These are phyloP conservation scores for Edaphochlamys debaryana DNA, from an alignment of 139 green algal species.

Conservation along the genomic window DNA sequence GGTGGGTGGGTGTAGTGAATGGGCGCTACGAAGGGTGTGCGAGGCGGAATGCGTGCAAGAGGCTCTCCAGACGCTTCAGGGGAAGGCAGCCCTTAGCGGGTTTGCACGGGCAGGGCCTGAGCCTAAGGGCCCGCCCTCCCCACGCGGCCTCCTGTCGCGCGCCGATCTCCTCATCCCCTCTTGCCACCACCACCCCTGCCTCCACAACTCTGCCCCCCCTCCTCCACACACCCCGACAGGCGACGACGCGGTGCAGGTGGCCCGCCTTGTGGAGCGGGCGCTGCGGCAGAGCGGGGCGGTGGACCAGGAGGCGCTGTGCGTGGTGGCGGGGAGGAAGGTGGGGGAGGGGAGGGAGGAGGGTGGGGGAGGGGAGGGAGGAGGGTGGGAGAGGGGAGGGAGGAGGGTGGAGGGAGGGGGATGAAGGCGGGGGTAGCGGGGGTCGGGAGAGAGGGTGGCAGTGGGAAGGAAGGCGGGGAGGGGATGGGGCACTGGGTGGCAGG, in stretches of 20 bases:
- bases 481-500: no score
- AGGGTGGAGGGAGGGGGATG: no score
- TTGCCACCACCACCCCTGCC: no score
- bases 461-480: background rate
- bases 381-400: constrained; percentile 45
- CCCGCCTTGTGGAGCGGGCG: constrained; percentile 76
- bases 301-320: constrained; percentile 90
- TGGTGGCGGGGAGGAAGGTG: constrained; percentile 82
- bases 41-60: background rate
- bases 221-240: background rate
- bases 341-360: background rate
- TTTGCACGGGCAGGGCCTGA: no score
- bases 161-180: background rate
- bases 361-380: background rate
- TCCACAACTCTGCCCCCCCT: no score
- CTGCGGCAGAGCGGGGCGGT: constrained; percentile 82
- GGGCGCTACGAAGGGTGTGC: background rate
- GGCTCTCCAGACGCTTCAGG: background rate
- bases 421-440: background rate
- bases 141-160: background rate
- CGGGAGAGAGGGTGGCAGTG: background rate
- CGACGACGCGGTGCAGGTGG: constrained; percentile 78
- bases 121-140: background rate
- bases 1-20: background rate
- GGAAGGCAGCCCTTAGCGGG: no score